Base-by-base conservation (phyloP, 169 alveolate species). In the Cardiosporidium cionae region DNA sequence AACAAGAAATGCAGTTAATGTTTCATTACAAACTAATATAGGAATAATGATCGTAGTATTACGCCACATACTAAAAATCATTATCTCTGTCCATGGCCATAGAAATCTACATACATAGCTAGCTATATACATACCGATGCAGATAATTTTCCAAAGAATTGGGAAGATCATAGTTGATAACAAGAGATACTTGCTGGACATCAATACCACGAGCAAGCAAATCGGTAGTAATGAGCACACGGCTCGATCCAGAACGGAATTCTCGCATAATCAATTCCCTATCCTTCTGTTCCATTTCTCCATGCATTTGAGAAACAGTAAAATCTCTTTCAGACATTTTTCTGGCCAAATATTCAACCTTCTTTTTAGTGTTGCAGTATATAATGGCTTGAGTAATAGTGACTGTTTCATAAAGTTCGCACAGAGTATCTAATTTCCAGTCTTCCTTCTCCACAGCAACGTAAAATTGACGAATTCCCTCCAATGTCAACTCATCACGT, bases 151-250 rank as follows among this genome's bases (percentile, higher is more conserved):
- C 99, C 35, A 95, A 93, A 37, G 96, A 90, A 52, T 86, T 87
- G 0, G 99, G 99, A 62, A 96, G 79, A 79, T 98, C 99, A 88
- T 96, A 98, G 91, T 97, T 97, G 85, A 98, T 96, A 70, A 98
- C 99, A 53, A 96, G 87, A 0, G 79, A 70, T 28, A 78, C 84
- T 65, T 78, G 84, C 62, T 96, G 99, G 37, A 97, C 99, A 80
- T 98, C 99, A 65, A 97, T 94, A 37, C 99, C 99, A 79, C 99
- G 92, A 5, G 98, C 99, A 79, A 96, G 87, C 78, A 97, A 90
- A 83, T 98, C 99, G 7, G 99, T 97, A 32, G 99, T 93, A 81
- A 98, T 95, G 74, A 98, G 86, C 32, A 97, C 98, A 81, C 99
- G 98, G 69, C 98, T 89, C 52, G 97, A 90, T 9, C 99, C 99